phyloP scores from a whole-genome alignment of 2,329 filamentous ascomycete species.

The Lasiodiplodia gonubiensis region DNA sequence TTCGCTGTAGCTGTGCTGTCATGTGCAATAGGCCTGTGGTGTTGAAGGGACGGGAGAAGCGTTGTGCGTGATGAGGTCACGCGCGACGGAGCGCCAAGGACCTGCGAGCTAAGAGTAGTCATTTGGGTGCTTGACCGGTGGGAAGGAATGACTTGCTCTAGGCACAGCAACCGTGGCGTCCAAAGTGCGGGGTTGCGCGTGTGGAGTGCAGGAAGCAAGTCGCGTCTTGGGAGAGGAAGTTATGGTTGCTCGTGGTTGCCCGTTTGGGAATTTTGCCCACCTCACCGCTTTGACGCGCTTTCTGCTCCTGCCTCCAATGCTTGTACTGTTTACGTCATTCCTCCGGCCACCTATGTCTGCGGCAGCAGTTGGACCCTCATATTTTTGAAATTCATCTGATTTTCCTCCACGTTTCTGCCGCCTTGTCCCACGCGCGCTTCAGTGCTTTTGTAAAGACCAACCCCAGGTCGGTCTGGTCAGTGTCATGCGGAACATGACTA shows the following conservation, averaged over 20 bases:
- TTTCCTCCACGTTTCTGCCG: not conserved
- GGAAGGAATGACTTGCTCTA: not conserved
- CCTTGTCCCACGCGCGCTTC: not conserved
- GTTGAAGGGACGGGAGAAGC: not conserved
- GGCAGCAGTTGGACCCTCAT: not conserved
- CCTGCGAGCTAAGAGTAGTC: constrained; percentile 2
- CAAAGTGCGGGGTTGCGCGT: not conserved
- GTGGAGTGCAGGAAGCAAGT: not conserved
- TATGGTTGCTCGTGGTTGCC: not conserved
- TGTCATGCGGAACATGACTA: not conserved
- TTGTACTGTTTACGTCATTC: not conserved
- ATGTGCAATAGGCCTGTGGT: constrained; percentile 6
- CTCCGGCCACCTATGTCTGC: not conserved
- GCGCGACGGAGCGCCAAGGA: not conserved
- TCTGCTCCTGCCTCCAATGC: not conserved
- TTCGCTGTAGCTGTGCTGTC: constrained; percentile 3
- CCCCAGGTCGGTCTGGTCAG: not conserved
- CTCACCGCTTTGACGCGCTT: not conserved
- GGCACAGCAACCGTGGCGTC: not conserved
- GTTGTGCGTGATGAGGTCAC: not conserved
- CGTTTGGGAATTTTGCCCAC: not conserved
- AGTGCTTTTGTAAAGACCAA: not conserved
- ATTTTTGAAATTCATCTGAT: not conserved
- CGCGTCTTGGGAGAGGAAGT: not conserved
- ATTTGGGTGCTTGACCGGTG: not conserved